Base-by-base conservation (phyloP, 495 filamentous ascomycete species). In the Apiosordaria backusii region DNA sequence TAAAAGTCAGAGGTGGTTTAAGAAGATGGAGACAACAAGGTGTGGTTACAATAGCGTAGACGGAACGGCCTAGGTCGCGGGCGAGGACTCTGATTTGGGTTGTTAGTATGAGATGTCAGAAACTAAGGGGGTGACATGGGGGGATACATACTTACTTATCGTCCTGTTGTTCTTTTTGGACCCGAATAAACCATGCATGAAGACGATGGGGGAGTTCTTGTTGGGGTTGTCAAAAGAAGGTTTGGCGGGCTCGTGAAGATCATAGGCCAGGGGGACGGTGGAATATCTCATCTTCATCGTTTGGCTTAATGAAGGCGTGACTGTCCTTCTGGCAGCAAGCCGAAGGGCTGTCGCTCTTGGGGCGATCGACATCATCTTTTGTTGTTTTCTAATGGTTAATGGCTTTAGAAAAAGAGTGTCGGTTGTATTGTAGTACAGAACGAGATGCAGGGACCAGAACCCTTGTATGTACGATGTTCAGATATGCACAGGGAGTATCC, bases 121-220 rank as follows among this genome's bases (percentile, higher is more conserved):
- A 25, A 55, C 19, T 26, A 26, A 52, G 25, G 45, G n/a, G n/a
- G 35, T 53, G 27, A 25, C 16, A 21, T 0, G 21, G 22, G 50
- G 4, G 52, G 27, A 23, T 67, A 80, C 92, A 83, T 86, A 97
- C 95, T 93, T 96, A 88, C 94, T 96, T 68, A 99, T 95, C 77
- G 86, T 93, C 77, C 94, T 80, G 74, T 98, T 95, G 72, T 99
- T 99, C 82, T 91, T 91, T 79, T 96, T 97, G 52, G 92, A 96
- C 23, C 95, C 95, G 74, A 99, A 98, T 18, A 99, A 83, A 4
- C 95, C 95, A 76, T 99, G 95, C 77, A 98, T 85, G 67, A 99
- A 86, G 68, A 99, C 77, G 65, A 99, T 90, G 0, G 95, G 92
- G 54, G 84, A 75, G 57, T 84, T 83, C 67, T 79, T 73, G 35